A percentile compares a stretch with the other conserved stretches of the same genome.
Conservation (phyloP, 2,329 filamentous ascomycete genomes). For the Fusarium lateritium region DNA sequence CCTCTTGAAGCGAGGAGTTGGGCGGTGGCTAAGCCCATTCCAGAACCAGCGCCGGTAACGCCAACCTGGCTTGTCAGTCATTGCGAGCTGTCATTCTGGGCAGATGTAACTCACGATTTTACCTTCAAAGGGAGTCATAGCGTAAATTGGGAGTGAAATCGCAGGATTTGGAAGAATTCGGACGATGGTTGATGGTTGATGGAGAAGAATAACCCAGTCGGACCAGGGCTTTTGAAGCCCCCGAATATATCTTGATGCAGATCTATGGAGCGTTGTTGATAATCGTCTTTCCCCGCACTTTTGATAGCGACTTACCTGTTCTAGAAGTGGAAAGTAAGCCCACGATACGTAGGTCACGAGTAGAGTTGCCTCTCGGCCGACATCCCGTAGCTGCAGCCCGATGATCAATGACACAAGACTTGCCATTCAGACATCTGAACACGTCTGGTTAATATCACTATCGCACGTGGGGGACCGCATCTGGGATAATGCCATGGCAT, state of each 20-base stretch:
- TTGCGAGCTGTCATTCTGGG: no score
- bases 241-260: neutral
- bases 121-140: conserved; percentile 3
- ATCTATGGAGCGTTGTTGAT: no score
- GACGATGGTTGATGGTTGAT: no score
- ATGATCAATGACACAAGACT: no score
- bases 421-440: no score
- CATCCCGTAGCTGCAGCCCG: neutral
- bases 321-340: conserved; percentile 22
- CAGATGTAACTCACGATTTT: conserved; percentile 9
- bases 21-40: conserved; percentile 44
- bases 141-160: fast-evolving
- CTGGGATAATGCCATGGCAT: neutral
- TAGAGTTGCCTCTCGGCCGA: neutral
- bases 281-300: neutral
- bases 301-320: neutral
- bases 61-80: conserved; percentile 19
- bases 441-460: no score
- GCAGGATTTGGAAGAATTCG: neutral
- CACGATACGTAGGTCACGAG: neutral
- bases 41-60: conserved; percentile 41
- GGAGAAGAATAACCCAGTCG: neutral
- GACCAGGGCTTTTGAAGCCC: no score
- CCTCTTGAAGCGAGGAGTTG: conserved; percentile 37
- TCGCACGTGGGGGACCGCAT: neutral